Conservation (phyloP, 1,284 basidiomycete species). For the Vanrija sp. region DNA sequence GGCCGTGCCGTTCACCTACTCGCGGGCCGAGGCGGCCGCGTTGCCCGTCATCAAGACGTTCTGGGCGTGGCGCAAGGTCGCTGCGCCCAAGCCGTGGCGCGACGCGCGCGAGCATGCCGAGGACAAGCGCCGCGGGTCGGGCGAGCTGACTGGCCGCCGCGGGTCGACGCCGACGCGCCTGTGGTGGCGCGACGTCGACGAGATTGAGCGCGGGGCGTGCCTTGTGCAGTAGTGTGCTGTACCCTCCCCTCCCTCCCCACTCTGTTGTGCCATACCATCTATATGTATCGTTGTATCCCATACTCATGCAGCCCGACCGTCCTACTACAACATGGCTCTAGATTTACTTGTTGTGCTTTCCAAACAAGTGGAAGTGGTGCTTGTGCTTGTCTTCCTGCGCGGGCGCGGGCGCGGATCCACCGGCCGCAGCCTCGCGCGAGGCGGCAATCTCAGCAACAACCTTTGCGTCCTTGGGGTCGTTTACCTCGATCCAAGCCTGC, state of each 20-base stretch:
- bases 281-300: not conserved
- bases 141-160: not conserved
- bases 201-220: conserved; percentile 19
- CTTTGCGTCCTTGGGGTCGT: not conserved
- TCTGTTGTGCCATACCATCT: not conserved
- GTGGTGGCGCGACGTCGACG: conserved; percentile 12
- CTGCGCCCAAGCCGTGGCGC: conserved; percentile 42
- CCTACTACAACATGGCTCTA: not conserved
- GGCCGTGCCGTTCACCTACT: conserved; percentile 49
- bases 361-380: too few relatives aligned
- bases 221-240: conserved; percentile 7
- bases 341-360: too few relatives aligned
- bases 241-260: too few relatives aligned
- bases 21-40: conserved; percentile 9
- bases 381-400: too few relatives aligned
- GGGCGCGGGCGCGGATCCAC: too few relatives aligned
- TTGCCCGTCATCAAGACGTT: conserved; percentile 73
- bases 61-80: conserved; percentile 79
- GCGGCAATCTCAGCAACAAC: too few relatives aligned
- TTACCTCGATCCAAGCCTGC: conserved; percentile 1
- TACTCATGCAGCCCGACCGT: not conserved
- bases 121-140: not conserved
- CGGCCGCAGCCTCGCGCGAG: too few relatives aligned
- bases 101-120: conserved; percentile 20
- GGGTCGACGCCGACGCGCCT: not conserved